Conservation (phyloP, 441 rosid genomes). For the Adansonia gregorii region DNA sequence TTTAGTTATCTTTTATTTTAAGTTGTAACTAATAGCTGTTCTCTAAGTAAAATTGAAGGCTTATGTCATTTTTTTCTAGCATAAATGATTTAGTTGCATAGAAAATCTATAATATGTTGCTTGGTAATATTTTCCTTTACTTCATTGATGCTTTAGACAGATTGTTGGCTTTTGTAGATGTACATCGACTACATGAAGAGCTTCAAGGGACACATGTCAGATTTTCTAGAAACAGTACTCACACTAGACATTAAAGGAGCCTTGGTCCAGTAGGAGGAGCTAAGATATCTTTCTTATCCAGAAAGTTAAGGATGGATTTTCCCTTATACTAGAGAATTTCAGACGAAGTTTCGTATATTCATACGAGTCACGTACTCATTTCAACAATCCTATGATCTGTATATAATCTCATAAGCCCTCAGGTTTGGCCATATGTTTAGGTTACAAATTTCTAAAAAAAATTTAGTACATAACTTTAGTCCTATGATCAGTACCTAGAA, state of each 20-base stretch:
- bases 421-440: no score
- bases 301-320: constrained; percentile 71
- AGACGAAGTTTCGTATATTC: no score
- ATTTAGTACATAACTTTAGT: no score
- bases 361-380: background rate
- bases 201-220: constrained; percentile 70
- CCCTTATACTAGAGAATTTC: constrained; percentile 86
- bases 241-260: constrained; percentile 77
- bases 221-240: constrained; percentile 60
- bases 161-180: constrained; percentile 40
- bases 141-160: background rate
- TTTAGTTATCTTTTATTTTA: no score
- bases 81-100: no score
- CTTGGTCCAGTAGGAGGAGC: constrained; percentile 83
- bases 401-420: no score
- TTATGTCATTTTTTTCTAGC: no score
- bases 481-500: no score
- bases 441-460: no score
- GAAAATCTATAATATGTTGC: no score
- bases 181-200: constrained; percentile 80
- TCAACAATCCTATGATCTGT: background rate
- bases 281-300: constrained; percentile 77
- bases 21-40: no score
- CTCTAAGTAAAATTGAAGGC: no score
- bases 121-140: background rate